These are phyloP conservation scores for Coccomyxa subellipsoidea DNA, from an alignment of 163 green algal species.

Conservation along the genomic window DNA sequence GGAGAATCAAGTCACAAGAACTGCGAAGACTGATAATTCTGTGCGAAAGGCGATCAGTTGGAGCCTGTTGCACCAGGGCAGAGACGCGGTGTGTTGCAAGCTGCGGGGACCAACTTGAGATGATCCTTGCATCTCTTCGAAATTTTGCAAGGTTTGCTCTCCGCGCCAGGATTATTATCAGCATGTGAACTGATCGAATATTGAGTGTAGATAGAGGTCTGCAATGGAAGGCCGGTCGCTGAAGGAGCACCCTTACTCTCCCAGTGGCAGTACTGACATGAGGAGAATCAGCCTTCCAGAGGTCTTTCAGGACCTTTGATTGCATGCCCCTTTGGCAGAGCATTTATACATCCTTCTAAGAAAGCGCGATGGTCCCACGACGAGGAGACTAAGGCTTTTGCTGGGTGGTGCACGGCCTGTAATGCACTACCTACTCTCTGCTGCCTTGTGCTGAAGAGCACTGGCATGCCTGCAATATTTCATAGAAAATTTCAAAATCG, in stretches of 20 bases:
- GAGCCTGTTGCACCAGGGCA: neutral
- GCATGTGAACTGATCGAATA: neutral
- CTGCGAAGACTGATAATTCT: too few species aligned
- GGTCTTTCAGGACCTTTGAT: neutral
- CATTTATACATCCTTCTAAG: neutral
- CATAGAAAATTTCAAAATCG: too few species aligned
- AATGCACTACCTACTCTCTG: too few species aligned
- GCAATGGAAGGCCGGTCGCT: neutral
- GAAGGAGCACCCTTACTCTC: neutral
- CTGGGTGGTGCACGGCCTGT: too few species aligned
- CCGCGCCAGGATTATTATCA: neutral
- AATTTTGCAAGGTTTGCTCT: constrained; percentile 10
- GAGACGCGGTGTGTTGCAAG: neutral
- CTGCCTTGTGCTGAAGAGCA: too few species aligned
- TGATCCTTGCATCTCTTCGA: constrained; percentile 8
- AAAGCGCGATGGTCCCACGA: neutral
- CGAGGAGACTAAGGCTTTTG: too few species aligned
- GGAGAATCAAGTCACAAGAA: too few species aligned
- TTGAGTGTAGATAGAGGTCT: neutral
- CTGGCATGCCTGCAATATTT: too few species aligned
- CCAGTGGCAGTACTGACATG: neutral
- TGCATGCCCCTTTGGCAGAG: neutral
- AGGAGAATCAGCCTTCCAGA: neutral
- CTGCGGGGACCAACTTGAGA: neutral
- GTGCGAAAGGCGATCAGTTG: neutral